phyloP scores from a whole-genome alignment of 257 asterid species.

The Mentha longifolia region DNA sequence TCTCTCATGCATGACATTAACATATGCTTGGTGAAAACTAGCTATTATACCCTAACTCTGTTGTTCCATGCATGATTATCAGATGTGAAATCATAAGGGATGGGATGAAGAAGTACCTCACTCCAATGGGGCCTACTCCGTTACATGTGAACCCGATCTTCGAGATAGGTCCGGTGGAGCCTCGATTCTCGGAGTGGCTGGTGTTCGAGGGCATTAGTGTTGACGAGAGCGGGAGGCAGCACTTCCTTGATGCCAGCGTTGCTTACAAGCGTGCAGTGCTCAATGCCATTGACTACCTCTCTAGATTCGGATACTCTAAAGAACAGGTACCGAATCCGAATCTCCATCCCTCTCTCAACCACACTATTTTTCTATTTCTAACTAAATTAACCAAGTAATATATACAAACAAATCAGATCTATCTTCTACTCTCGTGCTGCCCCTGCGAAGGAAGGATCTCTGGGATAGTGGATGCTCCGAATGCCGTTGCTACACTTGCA shows the following conservation, averaged over 20 bases:
- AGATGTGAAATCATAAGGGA: constrained; percentile 90
- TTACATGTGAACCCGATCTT: constrained; percentile 91
- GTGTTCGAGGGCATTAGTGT: constrained; percentile 98
- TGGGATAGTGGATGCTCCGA: constrained; percentile 92
- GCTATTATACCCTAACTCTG: too few relatives aligned
- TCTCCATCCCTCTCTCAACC: not conserved
- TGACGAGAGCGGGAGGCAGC: constrained; percentile 88
- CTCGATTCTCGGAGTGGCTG: constrained; percentile 92
- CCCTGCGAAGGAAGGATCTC: constrained; percentile 99
- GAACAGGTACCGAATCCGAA: constrained; percentile 57
- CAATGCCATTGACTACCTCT: constrained; percentile 84
- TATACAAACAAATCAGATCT: constrained; percentile 47
- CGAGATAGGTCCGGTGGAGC: constrained; percentile 93
- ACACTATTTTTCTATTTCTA: too few relatives aligned
- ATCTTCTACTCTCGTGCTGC: constrained; percentile 92
- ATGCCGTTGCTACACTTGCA: constrained; percentile 92
- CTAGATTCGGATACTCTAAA: constrained; percentile 89
- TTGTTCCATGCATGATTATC: too few relatives aligned
- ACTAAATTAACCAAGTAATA: too few relatives aligned
- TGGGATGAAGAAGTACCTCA: constrained; percentile 92
- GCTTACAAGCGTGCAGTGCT: constrained; percentile 97
- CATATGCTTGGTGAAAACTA: too few relatives aligned
- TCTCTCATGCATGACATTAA: not conserved
- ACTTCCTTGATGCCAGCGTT: constrained; percentile 81
- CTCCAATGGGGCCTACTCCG: constrained; percentile 97